phyloP scores from a whole-genome alignment of 495 filamentous ascomycete genomes.

The Lindgomyces ingoldianus region DNA sequence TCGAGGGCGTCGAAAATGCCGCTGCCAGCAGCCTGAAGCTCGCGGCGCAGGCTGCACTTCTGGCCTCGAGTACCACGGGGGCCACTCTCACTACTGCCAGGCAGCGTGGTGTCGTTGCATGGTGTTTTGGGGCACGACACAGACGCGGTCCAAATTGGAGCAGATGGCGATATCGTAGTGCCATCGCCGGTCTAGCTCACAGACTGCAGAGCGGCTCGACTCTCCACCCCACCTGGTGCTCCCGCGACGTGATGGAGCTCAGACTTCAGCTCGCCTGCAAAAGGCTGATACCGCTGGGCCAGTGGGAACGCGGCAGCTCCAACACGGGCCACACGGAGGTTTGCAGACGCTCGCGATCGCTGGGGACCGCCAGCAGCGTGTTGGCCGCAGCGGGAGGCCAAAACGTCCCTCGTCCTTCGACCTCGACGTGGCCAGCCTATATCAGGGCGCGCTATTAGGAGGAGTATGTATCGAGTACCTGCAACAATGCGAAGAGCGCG shows the following conservation, averaged over 20 bases:
- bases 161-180: neutral
- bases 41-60: neutral
- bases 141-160: neutral
- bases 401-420: slow-evolving; percentile 25
- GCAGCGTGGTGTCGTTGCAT: neutral
- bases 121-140: neutral
- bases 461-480: neutral
- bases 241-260: neutral
- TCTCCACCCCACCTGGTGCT: slow-evolving; percentile 7
- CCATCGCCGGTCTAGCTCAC: neutral
- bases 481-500: neutral
- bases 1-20: neutral
- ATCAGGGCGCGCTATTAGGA: slow-evolving; percentile 14
- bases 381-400: slow-evolving; percentile 21
- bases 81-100: neutral
- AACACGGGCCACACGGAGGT: neutral
- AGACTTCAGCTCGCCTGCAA: slow-evolving; percentile 13
- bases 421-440: slow-evolving; percentile 26
- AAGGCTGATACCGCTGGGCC: slow-evolving; percentile 24
- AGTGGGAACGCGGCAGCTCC: neutral
- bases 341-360: slow-evolving; percentile 3
- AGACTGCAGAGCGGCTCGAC: neutral
- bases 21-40: slow-evolving; percentile 26
- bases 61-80: too few species aligned
- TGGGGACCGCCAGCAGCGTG: slow-evolving; percentile 13